Conservation (phyloP, 2,329 filamentous ascomycete genomes). For the Fusarium begoniae region DNA sequence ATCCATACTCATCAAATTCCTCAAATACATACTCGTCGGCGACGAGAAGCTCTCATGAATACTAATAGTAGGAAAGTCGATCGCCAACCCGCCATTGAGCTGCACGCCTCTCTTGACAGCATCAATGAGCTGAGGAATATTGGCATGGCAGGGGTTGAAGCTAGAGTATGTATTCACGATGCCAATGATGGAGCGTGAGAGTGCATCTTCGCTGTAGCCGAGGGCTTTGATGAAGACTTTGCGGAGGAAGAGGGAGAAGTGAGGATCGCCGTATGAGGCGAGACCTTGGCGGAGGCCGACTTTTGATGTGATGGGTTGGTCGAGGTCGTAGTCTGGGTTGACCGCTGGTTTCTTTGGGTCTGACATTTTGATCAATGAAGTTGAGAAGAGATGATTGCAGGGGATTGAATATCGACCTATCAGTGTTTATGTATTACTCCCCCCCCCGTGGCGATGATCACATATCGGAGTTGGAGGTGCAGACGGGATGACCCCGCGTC, state of each 20-base stretch:
- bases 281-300: slow-evolving; percentile 71
- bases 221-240: slow-evolving; percentile 83
- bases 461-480: neutral
- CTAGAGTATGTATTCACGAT: slow-evolving; percentile 78
- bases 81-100: slow-evolving; percentile 71
- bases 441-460: slow-evolving; percentile 18
- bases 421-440: slow-evolving; percentile 35
- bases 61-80: slow-evolving; percentile 80
- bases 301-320: slow-evolving; percentile 58
- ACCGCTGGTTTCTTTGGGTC: slow-evolving; percentile 2
- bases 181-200: slow-evolving; percentile 76
- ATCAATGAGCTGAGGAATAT: slow-evolving; percentile 75
- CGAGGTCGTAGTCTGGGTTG: slow-evolving; percentile 69
- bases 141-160: slow-evolving; percentile 80
- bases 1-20: slow-evolving; percentile 82
- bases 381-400: neutral
- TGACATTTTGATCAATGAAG: slow-evolving; percentile 16
- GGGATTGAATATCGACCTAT: slow-evolving; percentile 20
- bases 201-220: slow-evolving; percentile 76
- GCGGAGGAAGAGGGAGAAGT: slow-evolving; percentile 78
- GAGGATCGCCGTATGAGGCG: slow-evolving; percentile 75
- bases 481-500: slow-evolving; percentile 34
- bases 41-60: slow-evolving; percentile 74
- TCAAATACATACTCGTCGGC: slow-evolving; percentile 78
- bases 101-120: slow-evolving; percentile 75